These are phyloP conservation scores for Musa itinerans DNA, from an alignment of 176 grass and related monocot species.

Conservation along the genomic window DNA sequence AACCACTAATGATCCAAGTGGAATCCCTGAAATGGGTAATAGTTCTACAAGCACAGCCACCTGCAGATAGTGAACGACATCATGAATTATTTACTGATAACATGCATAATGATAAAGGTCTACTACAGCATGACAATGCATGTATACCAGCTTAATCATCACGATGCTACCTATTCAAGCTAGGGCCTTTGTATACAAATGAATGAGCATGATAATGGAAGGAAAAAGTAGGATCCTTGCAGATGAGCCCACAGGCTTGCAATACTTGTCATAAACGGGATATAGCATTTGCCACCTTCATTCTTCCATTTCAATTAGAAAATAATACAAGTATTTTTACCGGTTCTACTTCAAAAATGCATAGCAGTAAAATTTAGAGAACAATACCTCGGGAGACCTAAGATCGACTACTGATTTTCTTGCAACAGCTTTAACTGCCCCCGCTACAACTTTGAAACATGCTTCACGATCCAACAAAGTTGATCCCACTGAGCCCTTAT, in stretches of 20 bases:
- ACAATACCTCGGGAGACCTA: constrained; percentile 73
- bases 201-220: no score
- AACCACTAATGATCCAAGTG: constrained; percentile 44
- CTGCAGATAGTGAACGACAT: constrained; percentile 25
- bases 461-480: constrained; percentile 61
- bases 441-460: constrained; percentile 81
- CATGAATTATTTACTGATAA: background rate
- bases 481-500: constrained; percentile 28
- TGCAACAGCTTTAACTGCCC: constrained; percentile 53
- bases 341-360: constrained; percentile 7
- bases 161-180: no score
- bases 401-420: constrained; percentile 69
- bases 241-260: no score
- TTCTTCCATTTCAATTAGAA: background rate
- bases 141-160: background rate
- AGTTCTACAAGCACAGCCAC: constrained; percentile 76
- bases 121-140: background rate
- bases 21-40: constrained; percentile 57
- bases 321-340: constrained; percentile 4
- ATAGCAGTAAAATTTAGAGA: constrained; percentile 11
- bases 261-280: background rate
- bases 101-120: background rate
- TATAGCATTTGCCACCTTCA: background rate
- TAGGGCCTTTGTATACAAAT: no score
- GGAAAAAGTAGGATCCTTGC: no score